Percentiles rank a stretch among this genome's conserved stretches.
phyloP scores from a whole-genome alignment of 1,284 basidiomycete species.

The Cyathus olla region DNA sequence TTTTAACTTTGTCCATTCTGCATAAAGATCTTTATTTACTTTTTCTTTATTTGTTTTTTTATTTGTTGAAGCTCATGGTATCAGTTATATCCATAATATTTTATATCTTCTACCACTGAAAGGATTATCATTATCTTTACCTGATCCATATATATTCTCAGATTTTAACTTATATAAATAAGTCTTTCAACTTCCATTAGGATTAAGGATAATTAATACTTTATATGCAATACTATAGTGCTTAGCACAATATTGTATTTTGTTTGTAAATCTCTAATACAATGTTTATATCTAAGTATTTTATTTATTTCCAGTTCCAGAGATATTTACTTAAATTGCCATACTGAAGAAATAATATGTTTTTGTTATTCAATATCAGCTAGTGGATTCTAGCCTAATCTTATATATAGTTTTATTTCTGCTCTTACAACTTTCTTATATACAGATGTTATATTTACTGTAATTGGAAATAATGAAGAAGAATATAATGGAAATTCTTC shows the following conservation, averaged over 20 bases:
- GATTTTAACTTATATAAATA: neutral
- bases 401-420: neutral
- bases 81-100: neutral
- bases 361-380: neutral
- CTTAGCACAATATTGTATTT: neutral
- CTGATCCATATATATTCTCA: neutral
- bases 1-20: constrained; percentile 23
- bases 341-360: neutral
- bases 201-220: neutral
- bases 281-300: neutral
- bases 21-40: neutral
- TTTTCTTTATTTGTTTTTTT: neutral
- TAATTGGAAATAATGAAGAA: neutral
- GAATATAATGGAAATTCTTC: too few relatives aligned
- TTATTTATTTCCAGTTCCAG: neutral
- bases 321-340: neutral
- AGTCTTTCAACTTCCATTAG: neutral
- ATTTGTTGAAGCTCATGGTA: neutral
- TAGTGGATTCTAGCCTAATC: neutral
- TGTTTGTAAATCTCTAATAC: neutral
- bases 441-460: neutral
- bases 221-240: neutral
- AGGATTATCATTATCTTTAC: neutral
- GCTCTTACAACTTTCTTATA: neutral
- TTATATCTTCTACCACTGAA: neutral